Base-by-base conservation (phyloP, 768 basidiomycete genomes). In the Mycena rosella region DNA sequence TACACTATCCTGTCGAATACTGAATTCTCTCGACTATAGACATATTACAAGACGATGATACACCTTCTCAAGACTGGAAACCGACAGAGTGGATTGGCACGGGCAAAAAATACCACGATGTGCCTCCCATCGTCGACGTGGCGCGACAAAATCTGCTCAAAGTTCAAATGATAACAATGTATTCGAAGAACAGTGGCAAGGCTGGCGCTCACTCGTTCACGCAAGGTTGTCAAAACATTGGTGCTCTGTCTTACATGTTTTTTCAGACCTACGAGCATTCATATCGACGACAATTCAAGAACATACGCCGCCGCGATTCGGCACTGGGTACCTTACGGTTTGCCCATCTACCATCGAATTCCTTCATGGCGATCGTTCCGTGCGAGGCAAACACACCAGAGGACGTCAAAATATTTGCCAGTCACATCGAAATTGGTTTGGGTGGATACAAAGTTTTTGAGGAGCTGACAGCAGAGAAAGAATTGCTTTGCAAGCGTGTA, bases 131-230 rank as follows among this genome's bases (percentile, higher is more conserved):
- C n/a, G n/a, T n/a, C n/a, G n/a, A n/a, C n/a, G n/a, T n/a, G n/a
- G n/a, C n/a, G n/a, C n/a, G n/a, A n/a, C n/a, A n/a, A n/a, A n/a
- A n/a, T n/a, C n/a, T n/a, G n/a, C n/a, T 26, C 45, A 15, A 34
- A 6, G 32, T 6, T 26, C n/a, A 14, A 63, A 53, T 63, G 8
- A 47, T 63, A 1, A 55, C 53, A 4, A 54, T 63, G 61, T 63
- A 63, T 36, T 38, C 60, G 6, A 51, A 52, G 26, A 20, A 5
- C 27, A 36, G 60, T 17, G 60, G 60, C 7, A 61, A 51, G 17
- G 60, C 60, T 0, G 60, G 48, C 22, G 60, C 60, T 2, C 60
- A 61, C 18, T 51, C 49, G 2, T 26, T 24, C 2, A 17, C 29
- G 10, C 48, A 24, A 1, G 3, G 10, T 14, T 61, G 22, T 17